A percentile compares a stretch with the other conserved stretches of the same genome.
These are phyloP conservation scores for Stephanodiscus minutulus DNA, from an alignment of 108 stramenopile genomes.

Conservation along the genomic window DNA sequence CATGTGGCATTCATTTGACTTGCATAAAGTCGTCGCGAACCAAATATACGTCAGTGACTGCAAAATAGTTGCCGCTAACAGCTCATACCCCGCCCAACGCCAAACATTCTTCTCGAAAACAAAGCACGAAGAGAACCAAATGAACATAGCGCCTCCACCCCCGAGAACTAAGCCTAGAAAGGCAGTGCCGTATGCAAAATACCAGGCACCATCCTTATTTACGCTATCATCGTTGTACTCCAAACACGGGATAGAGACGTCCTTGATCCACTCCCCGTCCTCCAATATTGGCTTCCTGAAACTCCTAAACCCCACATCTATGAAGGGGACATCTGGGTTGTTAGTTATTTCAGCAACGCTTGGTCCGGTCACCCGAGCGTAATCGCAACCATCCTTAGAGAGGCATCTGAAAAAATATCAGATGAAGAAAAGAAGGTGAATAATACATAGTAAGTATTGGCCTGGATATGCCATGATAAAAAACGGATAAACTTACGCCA, in stretches of 20 bases:
- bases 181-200: constrained; percentile 47
- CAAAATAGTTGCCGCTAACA: constrained; percentile 55
- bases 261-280: constrained; percentile 37
- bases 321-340: constrained; percentile 45
- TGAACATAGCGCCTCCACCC: constrained; percentile 65
- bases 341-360: constrained; percentile 43
- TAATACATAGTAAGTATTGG: too few relatives aligned
- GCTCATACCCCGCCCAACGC: constrained; percentile 68
- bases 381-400: constrained; percentile 44
- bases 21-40: constrained; percentile 66
- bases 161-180: constrained; percentile 69
- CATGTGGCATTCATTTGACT: constrained; percentile 45
- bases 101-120: constrained; percentile 63
- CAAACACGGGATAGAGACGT: constrained; percentile 34
- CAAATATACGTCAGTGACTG: constrained; percentile 60
- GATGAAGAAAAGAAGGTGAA: background rate
- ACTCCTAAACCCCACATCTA: constrained; percentile 66
- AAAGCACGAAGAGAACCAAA: constrained; percentile 68
- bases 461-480: too few relatives aligned
- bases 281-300: constrained; percentile 55
- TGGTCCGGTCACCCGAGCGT: constrained; percentile 41
- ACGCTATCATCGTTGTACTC: constrained; percentile 54
- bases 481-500: constrained; percentile 4
- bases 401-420: constrained; percentile 9
- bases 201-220: constrained; percentile 57